These are phyloP conservation scores for Solanum bukasovii DNA, from an alignment of 257 asterid genomes.

Conservation along the genomic window DNA sequence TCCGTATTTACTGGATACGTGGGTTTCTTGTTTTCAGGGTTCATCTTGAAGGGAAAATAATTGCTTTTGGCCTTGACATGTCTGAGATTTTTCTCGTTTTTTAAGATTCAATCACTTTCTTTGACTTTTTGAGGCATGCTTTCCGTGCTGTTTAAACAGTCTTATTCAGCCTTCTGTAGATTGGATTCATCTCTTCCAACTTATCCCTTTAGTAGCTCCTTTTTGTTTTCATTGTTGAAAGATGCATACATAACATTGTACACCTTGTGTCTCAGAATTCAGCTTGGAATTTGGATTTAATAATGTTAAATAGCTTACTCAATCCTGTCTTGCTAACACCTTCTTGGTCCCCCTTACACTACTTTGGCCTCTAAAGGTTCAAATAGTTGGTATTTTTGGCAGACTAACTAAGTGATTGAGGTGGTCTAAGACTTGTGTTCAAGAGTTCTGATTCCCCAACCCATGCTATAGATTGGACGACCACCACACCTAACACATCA, in stretches of 20 bases:
- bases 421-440: not conserved
- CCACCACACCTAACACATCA: not conserved
- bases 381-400: not conserved
- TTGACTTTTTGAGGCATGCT: too few relatives aligned
- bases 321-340: not conserved
- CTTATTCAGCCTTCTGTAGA: not conserved
- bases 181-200: not conserved
- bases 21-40: too few relatives aligned
- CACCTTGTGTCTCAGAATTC: not conserved
- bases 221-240: not conserved
- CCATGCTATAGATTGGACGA: not conserved
- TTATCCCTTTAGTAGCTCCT: not conserved
- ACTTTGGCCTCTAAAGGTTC: not conserved
- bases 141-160: not conserved
- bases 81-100: too few relatives aligned
- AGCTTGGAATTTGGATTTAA: not conserved
- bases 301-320: not conserved
- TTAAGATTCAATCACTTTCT: too few relatives aligned
- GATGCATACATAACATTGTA: not conserved
- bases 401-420: not conserved
- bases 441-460: not conserved
- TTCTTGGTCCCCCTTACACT: not conserved
- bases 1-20: too few relatives aligned
- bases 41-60: too few relatives aligned
- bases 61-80: too few relatives aligned